Percentiles rank a stretch among this genome's conserved stretches.
These are phyloP conservation scores for Neocucurbitaria cava DNA, from an alignment of 2,329 filamentous ascomycete species.

Conservation along the genomic window DNA sequence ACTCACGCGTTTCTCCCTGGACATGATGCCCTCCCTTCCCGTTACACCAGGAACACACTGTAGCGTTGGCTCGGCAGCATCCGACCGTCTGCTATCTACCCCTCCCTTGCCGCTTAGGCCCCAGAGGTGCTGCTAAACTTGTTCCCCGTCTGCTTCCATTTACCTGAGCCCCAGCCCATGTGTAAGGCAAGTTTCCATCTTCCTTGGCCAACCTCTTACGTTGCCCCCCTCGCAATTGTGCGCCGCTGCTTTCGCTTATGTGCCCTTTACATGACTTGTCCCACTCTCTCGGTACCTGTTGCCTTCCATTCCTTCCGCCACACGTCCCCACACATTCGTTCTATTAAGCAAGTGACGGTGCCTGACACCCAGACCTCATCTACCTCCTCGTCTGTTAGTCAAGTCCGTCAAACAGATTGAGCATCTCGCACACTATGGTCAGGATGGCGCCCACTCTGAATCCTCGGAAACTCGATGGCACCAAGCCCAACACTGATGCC, in stretches of 20 bases:
- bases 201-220: slow-evolving; percentile 31
- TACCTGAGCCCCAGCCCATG: slow-evolving; percentile 25
- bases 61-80: slow-evolving; percentile 36
- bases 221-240: slow-evolving; percentile 27
- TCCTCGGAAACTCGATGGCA: slow-evolving; percentile 39
- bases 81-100: slow-evolving; percentile 33
- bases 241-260: slow-evolving; percentile 36
- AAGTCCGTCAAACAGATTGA: slow-evolving; percentile 15
- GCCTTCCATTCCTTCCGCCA: slow-evolving; percentile 26
- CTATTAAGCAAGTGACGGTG: slow-evolving; percentile 32
- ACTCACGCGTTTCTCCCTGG: slow-evolving; percentile 34
- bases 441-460: slow-evolving; percentile 39
- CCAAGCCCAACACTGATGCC: slow-evolving; percentile 38
- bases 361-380: slow-evolving; percentile 28
- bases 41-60: slow-evolving; percentile 35
- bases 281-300: slow-evolving; percentile 29
- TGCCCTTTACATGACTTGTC: slow-evolving; percentile 34
- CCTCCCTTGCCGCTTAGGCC: slow-evolving; percentile 39
- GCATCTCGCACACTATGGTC: slow-evolving; percentile 32
- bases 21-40: slow-evolving; percentile 29
- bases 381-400: slow-evolving; percentile 8
- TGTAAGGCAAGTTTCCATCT: slow-evolving; percentile 26
- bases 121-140: slow-evolving; percentile 32
- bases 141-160: slow-evolving; percentile 27
- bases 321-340: slow-evolving; percentile 31